Conservation (phyloP, 352 stramenopile species). For the Pythium insidiosum region DNA sequence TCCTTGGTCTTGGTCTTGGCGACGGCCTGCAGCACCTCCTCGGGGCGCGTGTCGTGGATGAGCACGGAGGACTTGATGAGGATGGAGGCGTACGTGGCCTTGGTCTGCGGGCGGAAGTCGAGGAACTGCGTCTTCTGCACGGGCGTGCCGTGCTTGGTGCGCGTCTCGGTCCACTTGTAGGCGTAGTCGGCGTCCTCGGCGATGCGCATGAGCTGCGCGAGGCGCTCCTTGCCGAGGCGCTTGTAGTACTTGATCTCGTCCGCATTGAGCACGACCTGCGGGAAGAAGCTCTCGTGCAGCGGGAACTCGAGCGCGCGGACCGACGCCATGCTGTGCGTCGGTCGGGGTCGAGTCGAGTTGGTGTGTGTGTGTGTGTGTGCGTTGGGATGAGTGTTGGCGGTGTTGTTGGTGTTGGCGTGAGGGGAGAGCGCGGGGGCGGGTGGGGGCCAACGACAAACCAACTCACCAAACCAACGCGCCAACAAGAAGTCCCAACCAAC, state of each 20-base stretch:
- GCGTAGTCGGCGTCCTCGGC: conserved; percentile 69
- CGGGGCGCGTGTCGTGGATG: conserved; percentile 32
- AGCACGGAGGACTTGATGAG: conserved; percentile 60
- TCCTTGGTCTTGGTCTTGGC: conserved; percentile 56
- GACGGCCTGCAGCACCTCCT: conserved; percentile 48
- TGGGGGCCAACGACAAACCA: no score
- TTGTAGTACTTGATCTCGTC: conserved; percentile 75
- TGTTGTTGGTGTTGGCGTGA: no score
- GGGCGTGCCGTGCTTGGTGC: conserved; percentile 11
- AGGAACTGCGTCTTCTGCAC: conserved; percentile 59
- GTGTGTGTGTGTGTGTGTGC: no score
- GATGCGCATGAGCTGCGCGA: conserved; percentile 67
- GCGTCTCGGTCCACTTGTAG: conserved; percentile 54
- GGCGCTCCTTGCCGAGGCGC: conserved; percentile 62
- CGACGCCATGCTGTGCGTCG: no score
- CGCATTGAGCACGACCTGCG: conserved; percentile 55
- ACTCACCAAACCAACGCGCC: no score
- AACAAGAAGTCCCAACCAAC: no score
- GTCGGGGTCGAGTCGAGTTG: no score
- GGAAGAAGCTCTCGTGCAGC: conserved; percentile 76
- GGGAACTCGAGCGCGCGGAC: conserved; percentile 73
- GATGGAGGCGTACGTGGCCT: conserved; percentile 31
- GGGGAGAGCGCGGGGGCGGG: no score
- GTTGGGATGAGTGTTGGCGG: no score
- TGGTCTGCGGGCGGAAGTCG: conserved; percentile 48